Percentiles rank a stretch among this genome's conserved stretches.
phyloP scores from a whole-genome alignment of 2,329 filamentous ascomycete genomes.

The Pseudofabraea citricarpa region DNA sequence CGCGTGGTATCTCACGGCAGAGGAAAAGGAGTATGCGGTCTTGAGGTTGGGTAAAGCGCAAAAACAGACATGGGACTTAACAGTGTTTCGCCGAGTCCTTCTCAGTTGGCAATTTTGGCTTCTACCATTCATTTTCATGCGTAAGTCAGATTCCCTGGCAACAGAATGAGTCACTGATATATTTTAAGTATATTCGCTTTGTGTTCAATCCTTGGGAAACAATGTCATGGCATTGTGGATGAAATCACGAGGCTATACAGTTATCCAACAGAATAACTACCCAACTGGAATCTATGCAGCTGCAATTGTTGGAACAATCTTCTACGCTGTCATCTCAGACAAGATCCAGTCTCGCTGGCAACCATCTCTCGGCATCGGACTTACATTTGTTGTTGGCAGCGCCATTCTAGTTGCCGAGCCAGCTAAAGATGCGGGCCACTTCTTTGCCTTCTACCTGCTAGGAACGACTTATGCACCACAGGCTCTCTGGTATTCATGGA shows the following conservation, averaged over 20 bases:
- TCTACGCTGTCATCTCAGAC: constrained; percentile 37
- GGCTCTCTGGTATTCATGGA: constrained; percentile 42
- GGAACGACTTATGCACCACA: constrained; percentile 41
- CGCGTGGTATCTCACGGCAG: constrained; percentile 33
- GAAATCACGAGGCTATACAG: constrained; percentile 36
- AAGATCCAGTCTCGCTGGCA: constrained; percentile 38
- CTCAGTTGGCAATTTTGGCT: constrained; percentile 42
- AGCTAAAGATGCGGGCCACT: constrained; percentile 30
- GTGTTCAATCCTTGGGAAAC: constrained; percentile 36
- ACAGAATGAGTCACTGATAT: neutral
- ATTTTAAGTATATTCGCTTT: constrained; percentile 34
- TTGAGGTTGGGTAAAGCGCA: constrained; percentile 30
- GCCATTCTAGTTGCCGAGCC: constrained; percentile 32
- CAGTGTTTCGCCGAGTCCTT: constrained; percentile 10
- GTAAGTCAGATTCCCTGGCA: constrained; percentile 18
- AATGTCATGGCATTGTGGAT: constrained; percentile 42
- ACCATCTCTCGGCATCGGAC: constrained; percentile 35
- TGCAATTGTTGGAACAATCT: constrained; percentile 36
- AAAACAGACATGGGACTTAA: constrained; percentile 8
- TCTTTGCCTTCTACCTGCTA: constrained; percentile 39
- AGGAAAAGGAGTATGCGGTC: constrained; percentile 32
- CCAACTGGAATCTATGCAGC: constrained; percentile 36
- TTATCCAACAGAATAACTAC: constrained; percentile 40
- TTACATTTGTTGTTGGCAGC: constrained; percentile 36
- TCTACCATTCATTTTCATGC: constrained; percentile 39